phyloP scores from a whole-genome alignment of 495 filamentous ascomycete species.

The Opeltia flavorubescens region DNA sequence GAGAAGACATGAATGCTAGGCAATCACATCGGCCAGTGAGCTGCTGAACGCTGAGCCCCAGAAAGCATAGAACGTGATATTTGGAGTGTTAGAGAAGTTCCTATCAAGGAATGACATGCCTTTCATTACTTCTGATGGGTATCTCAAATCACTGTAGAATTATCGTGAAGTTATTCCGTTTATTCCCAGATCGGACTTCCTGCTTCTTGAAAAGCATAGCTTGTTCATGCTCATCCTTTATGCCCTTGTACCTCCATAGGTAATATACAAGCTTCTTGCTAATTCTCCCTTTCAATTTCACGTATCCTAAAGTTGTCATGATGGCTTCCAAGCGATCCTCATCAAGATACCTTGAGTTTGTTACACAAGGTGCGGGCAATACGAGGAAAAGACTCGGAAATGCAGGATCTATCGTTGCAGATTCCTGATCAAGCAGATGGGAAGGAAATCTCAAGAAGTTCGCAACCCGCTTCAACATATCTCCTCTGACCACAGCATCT shows the following conservation, averaged over 20 bases:
- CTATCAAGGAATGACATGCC: no score
- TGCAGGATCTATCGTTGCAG: neutral
- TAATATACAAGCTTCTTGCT: constrained; percentile 81
- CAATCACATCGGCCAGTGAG: neutral
- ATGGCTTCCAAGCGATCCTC: constrained; percentile 57
- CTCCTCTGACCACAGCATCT: constrained; percentile 55
- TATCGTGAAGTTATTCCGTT: constrained; percentile 82
- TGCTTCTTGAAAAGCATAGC: constrained; percentile 43
- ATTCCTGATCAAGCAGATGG: neutral
- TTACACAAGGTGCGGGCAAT: constrained; percentile 73
- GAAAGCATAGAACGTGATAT: no score
- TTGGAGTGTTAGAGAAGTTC: no score
- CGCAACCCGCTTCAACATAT: constrained; percentile 71
- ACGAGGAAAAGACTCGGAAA: constrained; percentile 83
- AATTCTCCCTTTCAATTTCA: constrained; percentile 46
- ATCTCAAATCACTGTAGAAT: constrained; percentile 30
- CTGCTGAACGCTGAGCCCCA: neutral
- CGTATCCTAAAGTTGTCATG: constrained; percentile 65
- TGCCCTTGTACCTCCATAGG: constrained; percentile 48
- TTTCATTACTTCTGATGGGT: no score
- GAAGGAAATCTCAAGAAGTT: constrained; percentile 40
- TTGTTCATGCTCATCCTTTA: constrained; percentile 18
- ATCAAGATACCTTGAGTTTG: constrained; percentile 83
- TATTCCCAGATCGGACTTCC: constrained; percentile 55
- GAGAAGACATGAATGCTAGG: neutral